Conservation (phyloP, 139 green algal species). For the Chara braunii region DNA sequence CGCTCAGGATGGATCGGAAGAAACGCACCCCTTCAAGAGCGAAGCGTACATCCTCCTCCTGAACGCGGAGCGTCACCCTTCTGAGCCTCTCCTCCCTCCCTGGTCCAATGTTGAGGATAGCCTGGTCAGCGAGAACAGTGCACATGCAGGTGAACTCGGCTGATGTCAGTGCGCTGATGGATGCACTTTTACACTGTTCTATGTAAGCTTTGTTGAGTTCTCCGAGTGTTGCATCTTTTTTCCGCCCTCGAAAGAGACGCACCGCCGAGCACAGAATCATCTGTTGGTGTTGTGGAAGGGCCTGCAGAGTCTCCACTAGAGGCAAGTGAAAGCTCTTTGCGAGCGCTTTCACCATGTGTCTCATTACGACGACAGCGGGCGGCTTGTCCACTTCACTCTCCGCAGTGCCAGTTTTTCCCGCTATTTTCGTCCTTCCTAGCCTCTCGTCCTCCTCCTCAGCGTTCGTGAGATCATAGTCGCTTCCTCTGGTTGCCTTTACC, state of each 20-base stretch:
- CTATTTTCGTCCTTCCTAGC: too few relatives aligned
- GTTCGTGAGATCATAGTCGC: too few relatives aligned
- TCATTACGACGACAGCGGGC: background rate
- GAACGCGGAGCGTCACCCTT: conserved; percentile 10
- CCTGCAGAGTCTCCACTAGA: conserved; percentile 32
- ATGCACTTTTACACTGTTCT: conserved; percentile 20
- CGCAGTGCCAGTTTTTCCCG: background rate
- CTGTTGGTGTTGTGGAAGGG: conserved; percentile 41
- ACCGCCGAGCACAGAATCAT: conserved; percentile 41
- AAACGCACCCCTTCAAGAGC: conserved; percentile 41
- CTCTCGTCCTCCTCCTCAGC: too few relatives aligned
- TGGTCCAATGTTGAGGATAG: background rate
- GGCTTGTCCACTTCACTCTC: too few relatives aligned
- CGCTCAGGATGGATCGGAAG: too few relatives aligned
- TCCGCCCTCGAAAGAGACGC: conserved; percentile 5
- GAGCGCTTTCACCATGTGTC: conserved; percentile 37
- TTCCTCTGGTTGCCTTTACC: too few relatives aligned
- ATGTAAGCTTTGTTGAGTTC: conserved; percentile 23
- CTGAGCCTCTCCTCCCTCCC: conserved; percentile 13
- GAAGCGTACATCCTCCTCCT: conserved; percentile 36
- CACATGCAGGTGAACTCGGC: conserved; percentile 35
- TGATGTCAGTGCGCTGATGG: conserved; percentile 7
- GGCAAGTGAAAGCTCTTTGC: conserved; percentile 19
- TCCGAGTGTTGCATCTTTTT: conserved; percentile 16
- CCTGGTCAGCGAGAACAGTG: conserved; percentile 26